A percentile compares a stretch with the other conserved stretches of the same genome.
Evolutionary conservation across 2,329 filamentous ascomycete genomes (phyloP).

Genomic region (Verticillium klebahnii): DNA sequence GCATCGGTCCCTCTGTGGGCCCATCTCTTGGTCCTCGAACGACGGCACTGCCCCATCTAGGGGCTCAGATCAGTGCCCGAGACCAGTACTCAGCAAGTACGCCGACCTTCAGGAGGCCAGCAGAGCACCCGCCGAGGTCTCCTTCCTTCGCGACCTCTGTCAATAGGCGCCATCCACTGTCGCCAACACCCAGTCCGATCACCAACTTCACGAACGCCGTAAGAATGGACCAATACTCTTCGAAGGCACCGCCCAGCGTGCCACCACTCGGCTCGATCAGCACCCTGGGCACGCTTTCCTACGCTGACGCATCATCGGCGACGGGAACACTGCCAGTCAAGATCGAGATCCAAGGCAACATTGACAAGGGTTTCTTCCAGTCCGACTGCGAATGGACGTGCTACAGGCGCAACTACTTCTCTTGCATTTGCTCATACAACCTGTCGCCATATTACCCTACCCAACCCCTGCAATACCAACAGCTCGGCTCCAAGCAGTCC

Average conservation of each 20-base stretch:
- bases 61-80: slow-evolving; percentile 42
- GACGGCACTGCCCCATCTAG: slow-evolving; percentile 47
- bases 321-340: slow-evolving; percentile 45
- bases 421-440: slow-evolving; percentile 74
- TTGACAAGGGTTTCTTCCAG: slow-evolving; percentile 86
- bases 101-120: slow-evolving; percentile 43
- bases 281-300: slow-evolving; percentile 57
- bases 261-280: slow-evolving; percentile 49
- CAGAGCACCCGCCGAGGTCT: slow-evolving; percentile 46
- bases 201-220: slow-evolving; percentile 38
- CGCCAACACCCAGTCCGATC: slow-evolving; percentile 40
- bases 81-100: slow-evolving; percentile 49
- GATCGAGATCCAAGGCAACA: slow-evolving; percentile 71
- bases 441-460: slow-evolving; percentile 53
- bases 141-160: slow-evolving; percentile 42
- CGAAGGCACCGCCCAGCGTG: slow-evolving; percentile 35
- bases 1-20: not conserved
- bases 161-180: slow-evolving; percentile 45
- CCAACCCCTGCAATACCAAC: slow-evolving; percentile 46
- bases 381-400: slow-evolving; percentile 85
- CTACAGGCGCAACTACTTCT: slow-evolving; percentile 88
- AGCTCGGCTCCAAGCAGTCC: slow-evolving; percentile 41
- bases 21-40: slow-evolving; percentile 48
- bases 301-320: slow-evolving; percentile 39
- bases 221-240: slow-evolving; percentile 46